These are phyloP conservation scores for Hamamelis virginiana DNA, from an alignment of 164 flowering plant species.

Conservation along the genomic window DNA sequence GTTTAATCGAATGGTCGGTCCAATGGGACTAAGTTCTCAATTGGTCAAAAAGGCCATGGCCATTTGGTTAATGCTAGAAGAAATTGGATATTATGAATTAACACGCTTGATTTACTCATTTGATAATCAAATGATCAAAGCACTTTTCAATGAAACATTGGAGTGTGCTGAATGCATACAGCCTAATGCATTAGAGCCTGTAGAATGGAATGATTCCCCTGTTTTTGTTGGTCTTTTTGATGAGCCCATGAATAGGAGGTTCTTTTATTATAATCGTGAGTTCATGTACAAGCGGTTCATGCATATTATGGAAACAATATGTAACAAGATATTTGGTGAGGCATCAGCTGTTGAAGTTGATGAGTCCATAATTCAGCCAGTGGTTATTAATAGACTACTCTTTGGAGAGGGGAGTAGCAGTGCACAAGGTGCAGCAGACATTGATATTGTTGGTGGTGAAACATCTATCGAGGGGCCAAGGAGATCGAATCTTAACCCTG, in stretches of 20 bases:
- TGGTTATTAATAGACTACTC: not conserved
- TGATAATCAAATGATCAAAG: not conserved
- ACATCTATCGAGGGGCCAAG: not conserved
- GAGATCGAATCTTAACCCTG: not conserved
- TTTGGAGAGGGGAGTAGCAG: no score
- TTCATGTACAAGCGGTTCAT: constrained; percentile 1
- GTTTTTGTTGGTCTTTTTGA: not conserved
- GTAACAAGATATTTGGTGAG: constrained; percentile 14
- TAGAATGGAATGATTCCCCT: not conserved
- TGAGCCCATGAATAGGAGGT: constrained; percentile 12
- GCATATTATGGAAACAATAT: constrained; percentile 13
- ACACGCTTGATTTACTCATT: constrained; percentile 7
- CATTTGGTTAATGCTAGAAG: constrained; percentile 15
- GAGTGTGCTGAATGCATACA: constrained; percentile 4
- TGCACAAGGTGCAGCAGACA: not conserved
- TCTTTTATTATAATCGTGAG: constrained; percentile 13
- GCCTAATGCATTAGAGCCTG: not conserved
- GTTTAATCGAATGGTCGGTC: constrained; percentile 9
- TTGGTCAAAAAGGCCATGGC: constrained; percentile 17
- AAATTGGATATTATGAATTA: constrained; percentile 12
- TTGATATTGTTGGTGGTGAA: not conserved
- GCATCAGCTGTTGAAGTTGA: constrained; percentile 5
- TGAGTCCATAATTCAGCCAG: not conserved
- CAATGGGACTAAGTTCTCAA: constrained; percentile 7
- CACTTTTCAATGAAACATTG: constrained; percentile 8